Base-by-base conservation (phyloP, 108 stramenopile species). In the Nitzschia sp. region DNA sequence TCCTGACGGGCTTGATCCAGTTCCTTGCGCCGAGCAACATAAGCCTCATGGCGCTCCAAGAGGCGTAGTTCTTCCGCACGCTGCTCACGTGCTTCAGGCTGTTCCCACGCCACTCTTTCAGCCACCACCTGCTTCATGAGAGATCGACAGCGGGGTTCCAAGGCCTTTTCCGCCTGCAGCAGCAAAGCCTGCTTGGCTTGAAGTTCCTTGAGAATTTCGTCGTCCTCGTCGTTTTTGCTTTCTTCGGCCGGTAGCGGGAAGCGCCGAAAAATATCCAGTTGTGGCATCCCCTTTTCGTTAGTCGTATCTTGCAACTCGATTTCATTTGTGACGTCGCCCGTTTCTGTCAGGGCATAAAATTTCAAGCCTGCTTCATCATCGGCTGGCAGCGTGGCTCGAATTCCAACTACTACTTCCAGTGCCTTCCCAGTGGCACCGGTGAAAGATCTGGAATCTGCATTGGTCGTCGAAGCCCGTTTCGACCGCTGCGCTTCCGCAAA, bases 1-100 rank as follows among this genome's bases (percentile, higher is more conserved):
- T 78, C 75, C 63, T 93, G 85, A 66, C 78, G 76, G 36, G 80
- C 88, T 62, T 68, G 54, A 64, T 87, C 89, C 11, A 80, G 64
- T 59, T 95, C 81, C 46, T 82, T 80, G 18, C 77, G 70, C 54
- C 86, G 78, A 42, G 57, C 53, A 11, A 82, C 46, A 33, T 68
- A 64, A 54, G 74, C 63, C 59, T 83, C 59, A 47, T 76, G 76
- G 47, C 81, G 72, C 15, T 70, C 51, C 48, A 89, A 31, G 3
- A 71, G 49, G 23, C 70, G 68, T 21, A 74, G 53, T 19, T 80
- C 75, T 27, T 68, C 64, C 28, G 53, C 72, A 9, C 64, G 48
- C 48, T 72, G 62, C 21, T 69, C 27, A 24, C 60, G 54, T 29
- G 64, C 15, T 46, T 84, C 73, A 1, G 74, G 54, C 32, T 42